Conservation (phyloP, 2,329 filamentous ascomycete genomes). For the Nothomitra cinnamomea region DNA sequence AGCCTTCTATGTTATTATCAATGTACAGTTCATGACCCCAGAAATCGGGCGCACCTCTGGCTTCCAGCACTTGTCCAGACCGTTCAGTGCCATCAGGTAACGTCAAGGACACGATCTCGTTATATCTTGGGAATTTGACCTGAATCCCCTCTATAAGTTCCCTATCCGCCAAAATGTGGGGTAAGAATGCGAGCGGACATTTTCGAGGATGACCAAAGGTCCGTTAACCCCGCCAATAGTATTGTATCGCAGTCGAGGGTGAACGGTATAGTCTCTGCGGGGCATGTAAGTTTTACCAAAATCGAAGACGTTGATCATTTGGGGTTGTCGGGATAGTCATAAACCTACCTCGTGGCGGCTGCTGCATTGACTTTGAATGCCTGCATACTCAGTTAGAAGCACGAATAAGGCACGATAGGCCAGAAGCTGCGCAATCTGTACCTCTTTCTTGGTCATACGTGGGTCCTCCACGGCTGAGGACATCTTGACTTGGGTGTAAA, state of each 20-base stretch:
- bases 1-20: slow-evolving; percentile 5
- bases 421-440: not conserved
- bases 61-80: slow-evolving; percentile 91
- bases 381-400: not conserved
- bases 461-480: slow-evolving; percentile 25
- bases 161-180: slow-evolving; percentile 6
- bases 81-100: slow-evolving; percentile 88
- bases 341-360: not conserved
- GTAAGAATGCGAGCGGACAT: slow-evolving; percentile 40
- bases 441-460: slow-evolving; percentile 23
- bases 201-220: slow-evolving; percentile 91
- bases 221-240: slow-evolving; percentile 97
- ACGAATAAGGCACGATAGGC: not conserved
- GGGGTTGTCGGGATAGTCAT: not conserved
- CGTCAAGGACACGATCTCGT: slow-evolving; percentile 93
- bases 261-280: slow-evolving; percentile 24
- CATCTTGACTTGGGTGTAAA: slow-evolving; percentile 15
- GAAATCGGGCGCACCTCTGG: slow-evolving; percentile 52
- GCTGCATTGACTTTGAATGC: slow-evolving; percentile 1
- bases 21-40: not conserved
- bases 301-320: not conserved
- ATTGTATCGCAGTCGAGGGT: slow-evolving; percentile 79
- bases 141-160: slow-evolving; percentile 21
- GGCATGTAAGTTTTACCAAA: slow-evolving; percentile 18
- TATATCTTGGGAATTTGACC: slow-evolving; percentile 96